Base-by-base conservation (phyloP, 495 filamentous ascomycete genomes). In the Hypoxylon rickii region DNA sequence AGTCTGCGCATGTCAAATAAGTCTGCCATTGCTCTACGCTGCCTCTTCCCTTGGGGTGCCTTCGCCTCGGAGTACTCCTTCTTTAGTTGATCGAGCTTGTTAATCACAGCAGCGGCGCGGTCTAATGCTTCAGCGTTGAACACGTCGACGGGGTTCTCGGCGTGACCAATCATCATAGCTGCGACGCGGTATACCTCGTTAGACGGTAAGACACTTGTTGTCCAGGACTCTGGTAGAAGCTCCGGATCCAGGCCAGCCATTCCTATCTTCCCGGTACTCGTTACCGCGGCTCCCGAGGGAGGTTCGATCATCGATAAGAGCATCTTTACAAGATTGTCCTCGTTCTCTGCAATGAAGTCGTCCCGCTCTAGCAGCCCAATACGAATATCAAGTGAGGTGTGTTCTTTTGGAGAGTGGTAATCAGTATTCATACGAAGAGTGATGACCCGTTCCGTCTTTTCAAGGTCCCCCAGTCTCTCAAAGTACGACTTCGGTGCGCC, bases 161-260 rank as follows among this genome's bases (percentile, higher is more conserved):
- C 62, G 49, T 51, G 70, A 5, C 87, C 87, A 31, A 89, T 76
- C 17, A 85, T 76, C 18, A 80, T 77, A 2, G 79, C 84, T 15
- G 80, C 80, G 54, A 86, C 69, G 71, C 84, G 81, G 54, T 88
- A 83, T 2, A 89, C 78, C 36, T 66, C 59, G 7, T 33, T 36
- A 5, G 62, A 31, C 3, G 66, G 56, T 37, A 69, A 48, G 15
- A 66, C 19, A 7, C 53, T 33, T 7, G 24, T 46, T 21, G 11
- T 21, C 59, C 59, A 63, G 10, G 49, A 36, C 7, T 50, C 20
- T 24, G 59, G 59, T 21, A 63, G n/a, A 10, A 45, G 33, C 20
- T 22, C 48, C 17, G 19, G 2, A 34, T 36, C 39, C n/a, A 58
- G 15, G 24, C 49, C 19, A 10, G 16, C 41, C 6, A 63, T 4